phyloP scores from a whole-genome alignment of 2,329 filamentous ascomycete genomes.

The Neopestalotiopsis clavispora region DNA sequence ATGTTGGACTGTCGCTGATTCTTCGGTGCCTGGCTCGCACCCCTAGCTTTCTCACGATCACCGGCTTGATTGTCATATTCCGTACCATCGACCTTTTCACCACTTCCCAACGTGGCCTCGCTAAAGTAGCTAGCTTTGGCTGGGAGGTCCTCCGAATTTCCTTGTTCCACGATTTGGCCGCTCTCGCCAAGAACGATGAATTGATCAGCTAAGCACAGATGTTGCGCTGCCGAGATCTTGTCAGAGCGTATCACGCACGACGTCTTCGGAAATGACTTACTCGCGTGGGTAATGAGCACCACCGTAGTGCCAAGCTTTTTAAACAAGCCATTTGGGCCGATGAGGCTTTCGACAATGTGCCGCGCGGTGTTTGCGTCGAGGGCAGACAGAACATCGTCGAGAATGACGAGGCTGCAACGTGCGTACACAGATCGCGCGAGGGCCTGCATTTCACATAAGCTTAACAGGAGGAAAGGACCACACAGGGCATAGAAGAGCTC shows the following conservation, averaged over 20 bases:
- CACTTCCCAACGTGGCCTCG: not conserved
- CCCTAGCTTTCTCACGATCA: not conserved
- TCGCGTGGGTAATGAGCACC: constrained; percentile 37
- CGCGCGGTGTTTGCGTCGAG: constrained; percentile 40
- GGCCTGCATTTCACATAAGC: constrained; percentile 30
- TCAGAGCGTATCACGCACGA: not conserved
- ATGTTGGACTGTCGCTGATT: constrained; percentile 25
- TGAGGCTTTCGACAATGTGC: constrained; percentile 34
- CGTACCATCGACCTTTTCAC: not conserved
- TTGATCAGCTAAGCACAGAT: not conserved
- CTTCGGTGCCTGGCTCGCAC: constrained; percentile 8
- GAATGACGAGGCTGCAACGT: constrained; percentile 31
- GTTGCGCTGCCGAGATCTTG: constrained; percentile 28
- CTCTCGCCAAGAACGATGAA: not conserved
- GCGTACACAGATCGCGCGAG: constrained; percentile 42
- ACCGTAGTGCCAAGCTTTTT: constrained; percentile 34
- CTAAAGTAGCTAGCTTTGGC: not conserved
- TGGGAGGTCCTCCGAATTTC: not conserved
- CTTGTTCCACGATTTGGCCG: not conserved
- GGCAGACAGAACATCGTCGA: constrained; percentile 43
- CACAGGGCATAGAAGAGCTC: not conserved
- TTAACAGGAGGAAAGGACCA: not conserved
- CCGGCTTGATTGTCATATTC: not conserved
- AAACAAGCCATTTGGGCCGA: constrained; percentile 36
- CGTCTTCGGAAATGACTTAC: constrained; percentile 21